Percentiles rank a stretch among this genome's conserved stretches.
Conservation (phyloP, 768 basidiomycete species). For the Galerina marginata region DNA sequence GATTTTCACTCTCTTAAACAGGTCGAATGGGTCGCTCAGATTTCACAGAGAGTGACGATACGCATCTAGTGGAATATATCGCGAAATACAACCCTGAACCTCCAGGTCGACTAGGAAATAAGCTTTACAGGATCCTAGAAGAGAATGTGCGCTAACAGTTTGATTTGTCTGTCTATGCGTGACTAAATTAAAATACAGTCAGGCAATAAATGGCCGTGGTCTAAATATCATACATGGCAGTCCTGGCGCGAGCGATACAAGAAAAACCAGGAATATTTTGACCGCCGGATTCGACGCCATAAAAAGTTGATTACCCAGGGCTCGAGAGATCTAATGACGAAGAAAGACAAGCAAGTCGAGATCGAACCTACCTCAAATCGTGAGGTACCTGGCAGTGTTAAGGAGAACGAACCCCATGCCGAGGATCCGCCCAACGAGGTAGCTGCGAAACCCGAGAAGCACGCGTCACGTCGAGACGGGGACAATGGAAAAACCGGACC, state of each 20-base stretch:
- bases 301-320: background rate
- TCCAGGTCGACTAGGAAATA: constrained; percentile 51
- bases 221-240: constrained; percentile 55
- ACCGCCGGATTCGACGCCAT: constrained; percentile 40
- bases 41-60: constrained; percentile 24
- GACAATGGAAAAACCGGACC: no score
- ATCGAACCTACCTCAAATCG: background rate
- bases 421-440: background rate
- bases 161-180: no score
- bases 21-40: background rate
- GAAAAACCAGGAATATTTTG: constrained; percentile 47
- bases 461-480: no score
- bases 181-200: constrained; percentile 6
- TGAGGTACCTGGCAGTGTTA: background rate
- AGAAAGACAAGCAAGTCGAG: constrained; percentile 11
- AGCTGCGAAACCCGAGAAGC: no score
- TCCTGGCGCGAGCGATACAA: constrained; percentile 70
- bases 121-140: constrained; percentile 46
- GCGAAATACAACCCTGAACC: constrained; percentile 49
- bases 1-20: background rate
- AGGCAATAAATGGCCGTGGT: constrained; percentile 53
- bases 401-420: background rate
- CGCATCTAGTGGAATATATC: constrained; percentile 32
- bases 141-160: constrained; percentile 44
- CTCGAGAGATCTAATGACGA: constrained; percentile 10